Evolutionary conservation across 176 grass and related monocot genomes (phyloP).

Genomic region (Musa schizocarpa): DNA sequence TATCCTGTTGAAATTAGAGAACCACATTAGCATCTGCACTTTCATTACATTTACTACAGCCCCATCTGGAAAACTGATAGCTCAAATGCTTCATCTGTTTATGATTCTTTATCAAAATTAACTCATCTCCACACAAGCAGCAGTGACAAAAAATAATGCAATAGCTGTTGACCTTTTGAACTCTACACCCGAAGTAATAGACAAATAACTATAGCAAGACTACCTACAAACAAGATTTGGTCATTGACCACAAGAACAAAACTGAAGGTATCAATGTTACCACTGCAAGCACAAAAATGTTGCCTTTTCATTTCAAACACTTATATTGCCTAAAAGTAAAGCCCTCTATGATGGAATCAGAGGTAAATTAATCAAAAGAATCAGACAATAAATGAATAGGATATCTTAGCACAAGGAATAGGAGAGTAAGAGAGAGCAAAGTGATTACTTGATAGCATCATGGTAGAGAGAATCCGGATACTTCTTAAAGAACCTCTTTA

Average conservation of each 20-base stretch:
- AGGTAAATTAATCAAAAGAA: not conserved
- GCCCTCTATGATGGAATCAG: too few species aligned
- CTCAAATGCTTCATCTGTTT: not conserved
- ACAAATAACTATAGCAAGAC: not conserved
- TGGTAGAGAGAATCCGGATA: conserved; percentile 68
- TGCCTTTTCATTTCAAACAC: too few species aligned
- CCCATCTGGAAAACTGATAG: not conserved
- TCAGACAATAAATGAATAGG: not conserved
- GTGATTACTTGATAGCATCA: conserved; percentile 58
- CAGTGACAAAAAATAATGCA: not conserved
- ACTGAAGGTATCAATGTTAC: not conserved
- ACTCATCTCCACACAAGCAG: not conserved
- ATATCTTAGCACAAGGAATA: not conserved
- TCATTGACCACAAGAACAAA: too few species aligned
- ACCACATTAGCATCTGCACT: not conserved
- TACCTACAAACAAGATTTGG: not conserved
- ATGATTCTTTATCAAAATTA: not conserved
- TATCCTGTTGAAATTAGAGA: conserved; percentile 39
- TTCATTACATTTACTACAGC: not conserved
- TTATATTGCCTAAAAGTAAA: too few species aligned
- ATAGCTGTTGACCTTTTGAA: not conserved
- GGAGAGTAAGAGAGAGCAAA: not conserved
- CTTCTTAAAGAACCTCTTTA: conserved; percentile 52
- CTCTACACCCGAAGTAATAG: not conserved
- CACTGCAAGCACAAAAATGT: not conserved